Conservation (phyloP, 1,139 yeast genomes). For the Eremothecium coryli region DNA sequence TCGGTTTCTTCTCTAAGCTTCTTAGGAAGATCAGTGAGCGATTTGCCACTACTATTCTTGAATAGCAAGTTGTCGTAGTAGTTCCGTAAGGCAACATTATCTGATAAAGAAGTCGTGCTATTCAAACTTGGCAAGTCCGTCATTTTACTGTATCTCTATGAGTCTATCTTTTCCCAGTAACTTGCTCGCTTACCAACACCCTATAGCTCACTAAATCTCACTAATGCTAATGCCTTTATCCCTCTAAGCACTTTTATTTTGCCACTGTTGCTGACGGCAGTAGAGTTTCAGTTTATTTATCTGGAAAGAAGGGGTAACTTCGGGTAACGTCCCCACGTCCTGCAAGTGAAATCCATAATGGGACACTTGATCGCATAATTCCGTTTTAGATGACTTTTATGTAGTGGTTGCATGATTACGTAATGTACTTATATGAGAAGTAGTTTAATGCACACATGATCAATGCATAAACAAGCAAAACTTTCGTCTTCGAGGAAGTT, state of each 20-base stretch:
- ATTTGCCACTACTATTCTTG: conserved; percentile 28
- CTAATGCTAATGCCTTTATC: not conserved
- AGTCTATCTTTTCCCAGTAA: conserved; percentile 5
- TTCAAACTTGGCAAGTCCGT: conserved; percentile 24
- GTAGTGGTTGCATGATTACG: not conserved
- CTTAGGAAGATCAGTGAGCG: conserved; percentile 27
- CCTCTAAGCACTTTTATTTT: conserved; percentile 1
- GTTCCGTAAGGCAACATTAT: conserved; percentile 27
- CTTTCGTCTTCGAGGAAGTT: not conserved
- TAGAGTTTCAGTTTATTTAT: conserved; percentile 3
- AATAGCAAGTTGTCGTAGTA: conserved; percentile 30
- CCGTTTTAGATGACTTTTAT: too few species aligned
- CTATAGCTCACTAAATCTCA: conserved; percentile 2
- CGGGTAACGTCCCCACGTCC: conserved; percentile 2
- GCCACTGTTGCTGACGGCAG: conserved; percentile 3
- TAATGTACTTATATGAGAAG: not conserved
- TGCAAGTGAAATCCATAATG: not conserved
- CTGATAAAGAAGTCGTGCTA: conserved; percentile 29
- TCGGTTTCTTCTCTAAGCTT: conserved; percentile 12
- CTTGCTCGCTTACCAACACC: not conserved
- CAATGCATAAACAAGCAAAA: not conserved
- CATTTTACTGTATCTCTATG: conserved; percentile 5
- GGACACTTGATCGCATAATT: not conserved
- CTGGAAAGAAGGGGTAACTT: conserved; percentile 4
- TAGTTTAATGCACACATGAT: not conserved